phyloP scores from a whole-genome alignment of 139 green algal species.

The Zygnema circumcarinatum region DNA sequence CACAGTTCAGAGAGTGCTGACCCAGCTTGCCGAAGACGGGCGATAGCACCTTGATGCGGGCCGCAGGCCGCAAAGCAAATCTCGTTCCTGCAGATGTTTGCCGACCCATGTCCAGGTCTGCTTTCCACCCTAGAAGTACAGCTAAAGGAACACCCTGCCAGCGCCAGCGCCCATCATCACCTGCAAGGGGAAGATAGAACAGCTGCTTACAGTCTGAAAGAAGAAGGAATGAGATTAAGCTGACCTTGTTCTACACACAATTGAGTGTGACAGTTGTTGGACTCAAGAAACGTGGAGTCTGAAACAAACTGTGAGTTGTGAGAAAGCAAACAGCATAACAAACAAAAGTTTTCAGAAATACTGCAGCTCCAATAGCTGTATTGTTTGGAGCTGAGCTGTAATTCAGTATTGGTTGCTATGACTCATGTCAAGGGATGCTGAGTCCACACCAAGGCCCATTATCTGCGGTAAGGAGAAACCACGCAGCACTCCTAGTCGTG shows the following conservation, averaged over 20 bases:
- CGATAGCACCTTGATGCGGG: slow-evolving; percentile 28
- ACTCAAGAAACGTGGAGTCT: not conserved
- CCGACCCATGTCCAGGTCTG: not conserved
- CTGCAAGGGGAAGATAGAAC: slow-evolving; percentile 5
- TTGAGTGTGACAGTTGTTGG: no score
- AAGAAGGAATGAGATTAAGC: slow-evolving; percentile 2
- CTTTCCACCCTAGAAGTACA: slow-evolving; percentile 28
- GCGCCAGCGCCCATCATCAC: slow-evolving; percentile 34
- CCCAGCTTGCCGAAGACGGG: slow-evolving; percentile 40
- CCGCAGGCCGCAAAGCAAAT: not conserved
- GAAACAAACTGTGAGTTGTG: not conserved
- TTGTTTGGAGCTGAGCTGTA: no score
- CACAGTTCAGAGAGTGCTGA: not conserved
- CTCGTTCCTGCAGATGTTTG: slow-evolving; percentile 3
- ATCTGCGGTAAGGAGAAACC: slow-evolving; percentile 24
- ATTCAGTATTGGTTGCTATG: no score
- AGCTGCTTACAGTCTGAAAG: not conserved
- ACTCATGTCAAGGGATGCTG: not conserved
- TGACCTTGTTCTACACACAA: no score
- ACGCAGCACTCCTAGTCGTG: slow-evolving; percentile 20
- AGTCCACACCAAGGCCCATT: slow-evolving; percentile 21
- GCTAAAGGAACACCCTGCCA: slow-evolving; percentile 28
- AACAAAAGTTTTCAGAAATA: no score
- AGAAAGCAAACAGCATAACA: no score
- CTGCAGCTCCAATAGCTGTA: no score